Evolutionary conservation across 331 rosid genomes (phyloP).

Genomic region (Telfairia occidentalis): DNA sequence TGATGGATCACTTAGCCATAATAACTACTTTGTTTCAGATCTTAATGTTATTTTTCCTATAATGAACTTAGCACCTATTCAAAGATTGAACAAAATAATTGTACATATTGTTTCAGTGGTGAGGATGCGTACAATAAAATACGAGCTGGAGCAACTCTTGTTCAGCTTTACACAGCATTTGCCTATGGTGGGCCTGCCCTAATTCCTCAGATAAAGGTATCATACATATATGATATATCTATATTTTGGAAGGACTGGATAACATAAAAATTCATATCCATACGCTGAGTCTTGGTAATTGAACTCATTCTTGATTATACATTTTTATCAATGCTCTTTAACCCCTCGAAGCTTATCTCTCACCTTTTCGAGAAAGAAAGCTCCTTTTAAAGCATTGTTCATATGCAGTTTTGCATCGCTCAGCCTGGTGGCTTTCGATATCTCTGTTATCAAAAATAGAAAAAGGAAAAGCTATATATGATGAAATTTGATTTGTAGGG

Average conservation of each 20-base stretch:
- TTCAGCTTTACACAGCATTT: constrained; percentile 86
- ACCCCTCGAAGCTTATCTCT: neutral
- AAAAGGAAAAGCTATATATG: neutral
- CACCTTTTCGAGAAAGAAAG: neutral
- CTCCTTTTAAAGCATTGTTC: neutral
- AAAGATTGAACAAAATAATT: neutral
- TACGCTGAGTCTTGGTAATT: neutral
- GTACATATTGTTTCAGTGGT: constrained; percentile 38
- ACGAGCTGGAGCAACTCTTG: constrained; percentile 88
- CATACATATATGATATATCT: constrained; percentile 13
- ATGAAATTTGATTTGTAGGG: constrained; percentile 26
- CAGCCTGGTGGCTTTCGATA: neutral
- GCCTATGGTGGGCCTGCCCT: constrained; percentile 97
- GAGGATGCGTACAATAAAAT: constrained; percentile 86
- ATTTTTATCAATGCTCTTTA: neutral
- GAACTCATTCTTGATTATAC: neutral
- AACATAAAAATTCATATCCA: neutral
- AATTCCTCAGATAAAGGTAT: constrained; percentile 87
- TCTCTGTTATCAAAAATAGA: neutral
- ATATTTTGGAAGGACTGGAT: neutral
- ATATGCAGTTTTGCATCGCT: neutral
- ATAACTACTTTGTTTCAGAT: neutral
- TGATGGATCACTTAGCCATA: neutral
- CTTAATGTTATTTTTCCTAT: neutral
- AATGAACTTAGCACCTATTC: constrained; percentile 2